These are phyloP conservation scores for Talaromyces sp. DNA, from an alignment of 2,329 filamentous ascomycete genomes.

Conservation along the genomic window DNA sequence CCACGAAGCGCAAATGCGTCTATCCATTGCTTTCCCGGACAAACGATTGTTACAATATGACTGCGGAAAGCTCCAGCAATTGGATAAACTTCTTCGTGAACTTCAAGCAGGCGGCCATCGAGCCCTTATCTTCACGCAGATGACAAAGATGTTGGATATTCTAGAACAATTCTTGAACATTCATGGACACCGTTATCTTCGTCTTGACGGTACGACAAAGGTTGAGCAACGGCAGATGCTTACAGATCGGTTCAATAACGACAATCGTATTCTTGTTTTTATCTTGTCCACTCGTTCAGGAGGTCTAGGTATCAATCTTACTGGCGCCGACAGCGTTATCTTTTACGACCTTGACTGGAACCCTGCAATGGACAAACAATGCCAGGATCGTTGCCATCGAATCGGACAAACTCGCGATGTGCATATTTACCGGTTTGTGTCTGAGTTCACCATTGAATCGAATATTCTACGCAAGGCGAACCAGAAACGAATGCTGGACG, in stretches of 20 bases:
- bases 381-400: conserved; percentile 92
- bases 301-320: conserved; percentile 92
- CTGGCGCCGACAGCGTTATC: conserved; percentile 93
- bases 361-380: conserved; percentile 98
- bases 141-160: conserved; percentile 98
- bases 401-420: conserved; percentile 97
- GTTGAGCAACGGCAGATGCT: conserved; percentile 92
- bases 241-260: conserved; percentile 94
- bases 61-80: conserved; percentile 88
- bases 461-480: conserved; percentile 96
- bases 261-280: conserved; percentile 86
- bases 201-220: conserved; percentile 92
- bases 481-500: conserved; percentile 95
- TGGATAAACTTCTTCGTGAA: conserved; percentile 78
- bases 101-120: conserved; percentile 87
- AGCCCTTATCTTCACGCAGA: conserved; percentile 96
- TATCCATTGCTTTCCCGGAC: conserved; percentile 95
- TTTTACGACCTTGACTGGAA: conserved; percentile 99
- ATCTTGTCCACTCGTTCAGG: conserved; percentile 93
- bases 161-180: conserved; percentile 97
- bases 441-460: conserved; percentile 92
- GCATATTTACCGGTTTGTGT: conserved; percentile 92
- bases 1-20: conserved; percentile 85
- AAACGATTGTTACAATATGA: conserved; percentile 95
- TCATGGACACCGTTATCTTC: conserved; percentile 92